Conservation (phyloP, 1,284 basidiomycete genomes). For the Heterobasidion occidentale region DNA sequence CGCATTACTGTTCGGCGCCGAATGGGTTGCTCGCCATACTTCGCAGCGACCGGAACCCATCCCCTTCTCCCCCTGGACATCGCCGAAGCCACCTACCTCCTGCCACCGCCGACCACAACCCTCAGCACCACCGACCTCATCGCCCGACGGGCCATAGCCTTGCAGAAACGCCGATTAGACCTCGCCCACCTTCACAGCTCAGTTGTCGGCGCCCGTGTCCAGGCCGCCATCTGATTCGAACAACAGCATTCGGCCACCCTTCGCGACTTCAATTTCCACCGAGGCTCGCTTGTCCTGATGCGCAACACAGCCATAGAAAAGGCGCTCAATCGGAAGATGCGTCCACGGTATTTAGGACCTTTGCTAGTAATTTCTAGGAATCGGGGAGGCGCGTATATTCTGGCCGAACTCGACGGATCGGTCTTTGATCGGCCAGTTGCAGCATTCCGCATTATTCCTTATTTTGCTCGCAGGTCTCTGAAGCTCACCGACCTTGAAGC, state of each 20-base stretch:
- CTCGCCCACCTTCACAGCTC: too few relatives aligned
- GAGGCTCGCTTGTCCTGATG: not conserved
- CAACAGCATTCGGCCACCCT: not conserved
- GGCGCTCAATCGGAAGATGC: not conserved
- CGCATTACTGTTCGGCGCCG: too few relatives aligned
- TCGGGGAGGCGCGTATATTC: not conserved
- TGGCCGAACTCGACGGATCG: not conserved
- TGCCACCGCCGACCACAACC: too few relatives aligned
- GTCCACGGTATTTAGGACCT: not conserved
- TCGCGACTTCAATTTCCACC: not conserved
- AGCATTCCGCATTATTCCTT: not conserved
- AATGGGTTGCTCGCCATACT: too few relatives aligned
- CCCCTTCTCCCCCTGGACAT: too few relatives aligned
- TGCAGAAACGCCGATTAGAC: too few relatives aligned
- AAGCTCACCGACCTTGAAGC: not conserved
- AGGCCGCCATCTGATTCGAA: not conserved
- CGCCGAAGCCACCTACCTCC: too few relatives aligned
- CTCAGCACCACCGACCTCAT: too few relatives aligned
- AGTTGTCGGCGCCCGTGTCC: too few relatives aligned
- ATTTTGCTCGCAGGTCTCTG: not conserved
- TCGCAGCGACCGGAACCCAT: too few relatives aligned
- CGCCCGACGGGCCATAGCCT: too few relatives aligned
- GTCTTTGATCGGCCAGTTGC: not conserved
- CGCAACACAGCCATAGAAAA: not conserved
- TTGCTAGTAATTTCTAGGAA: not conserved